These are phyloP conservation scores for Ceriops tagal DNA, from an alignment of 345 rosid genomes.

Conservation along the genomic window DNA sequence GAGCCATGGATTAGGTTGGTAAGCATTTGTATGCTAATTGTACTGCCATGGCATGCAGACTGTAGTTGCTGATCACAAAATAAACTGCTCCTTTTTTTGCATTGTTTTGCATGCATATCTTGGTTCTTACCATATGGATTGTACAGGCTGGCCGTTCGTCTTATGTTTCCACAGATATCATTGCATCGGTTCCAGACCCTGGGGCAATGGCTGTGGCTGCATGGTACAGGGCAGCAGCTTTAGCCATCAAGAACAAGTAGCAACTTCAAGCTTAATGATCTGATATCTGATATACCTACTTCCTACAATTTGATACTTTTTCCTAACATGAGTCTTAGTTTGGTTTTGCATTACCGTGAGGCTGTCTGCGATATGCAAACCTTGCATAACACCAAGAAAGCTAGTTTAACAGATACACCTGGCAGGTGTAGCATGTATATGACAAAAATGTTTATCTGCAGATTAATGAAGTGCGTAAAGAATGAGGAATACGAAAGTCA, in stretches of 20 bases:
- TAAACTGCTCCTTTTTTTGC: not conserved
- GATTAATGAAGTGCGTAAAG: not conserved
- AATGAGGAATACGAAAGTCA: not conserved
- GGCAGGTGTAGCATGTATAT: not conserved
- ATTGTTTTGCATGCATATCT: not conserved
- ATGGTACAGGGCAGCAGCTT: constrained; percentile 91
- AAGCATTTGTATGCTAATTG: not conserved
- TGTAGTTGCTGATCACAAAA: not conserved
- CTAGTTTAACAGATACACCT: constrained; percentile 13
- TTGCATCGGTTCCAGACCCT: constrained; percentile 77
- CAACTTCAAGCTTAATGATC: constrained; percentile 15
- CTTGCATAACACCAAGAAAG: constrained; percentile 47
- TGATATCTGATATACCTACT: constrained; percentile 4
- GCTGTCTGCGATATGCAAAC: constrained; percentile 54
- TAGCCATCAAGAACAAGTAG: constrained; percentile 57
- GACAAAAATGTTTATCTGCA: not conserved
- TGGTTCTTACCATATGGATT: constrained; percentile 14
- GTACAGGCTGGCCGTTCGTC: constrained; percentile 82
- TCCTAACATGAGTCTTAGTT: constrained; percentile 8
- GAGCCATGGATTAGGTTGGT: too few relatives aligned
- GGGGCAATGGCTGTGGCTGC: constrained; percentile 92
- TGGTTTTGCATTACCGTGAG: not conserved
- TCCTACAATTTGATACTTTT: not conserved
- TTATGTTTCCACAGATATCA: constrained; percentile 57
- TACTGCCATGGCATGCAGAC: not conserved